These are phyloP conservation scores for Candida anutae DNA, from an alignment of 1,139 yeast genomes.

Conservation along the genomic window DNA sequence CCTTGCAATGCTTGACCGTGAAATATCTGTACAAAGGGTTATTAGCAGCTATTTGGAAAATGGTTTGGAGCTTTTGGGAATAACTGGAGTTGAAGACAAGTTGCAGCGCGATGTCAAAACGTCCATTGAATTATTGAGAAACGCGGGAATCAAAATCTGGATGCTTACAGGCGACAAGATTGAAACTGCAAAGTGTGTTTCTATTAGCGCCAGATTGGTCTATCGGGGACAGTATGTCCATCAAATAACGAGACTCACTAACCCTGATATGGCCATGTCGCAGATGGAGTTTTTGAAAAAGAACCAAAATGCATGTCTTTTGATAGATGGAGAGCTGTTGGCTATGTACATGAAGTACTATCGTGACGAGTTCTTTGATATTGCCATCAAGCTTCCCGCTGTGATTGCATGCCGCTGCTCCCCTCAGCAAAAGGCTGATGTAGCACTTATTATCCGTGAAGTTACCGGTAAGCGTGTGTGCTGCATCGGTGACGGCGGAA, in stretches of 20 bases:
- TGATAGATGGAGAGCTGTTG: slow-evolving; percentile 92
- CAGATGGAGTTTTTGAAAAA: slow-evolving; percentile 64
- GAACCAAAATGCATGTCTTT: slow-evolving; percentile 65
- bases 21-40: slow-evolving; percentile 59
- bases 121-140: slow-evolving; percentile 82
- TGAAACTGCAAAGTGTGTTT: slow-evolving; percentile 95
- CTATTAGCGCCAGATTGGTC: slow-evolving; percentile 86
- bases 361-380: slow-evolving; percentile 64
- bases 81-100: slow-evolving; percentile 97
- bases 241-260: slow-evolving; percentile 60
- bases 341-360: slow-evolving; percentile 57
- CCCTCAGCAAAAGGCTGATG: slow-evolving; percentile 98
- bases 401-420: slow-evolving; percentile 98
- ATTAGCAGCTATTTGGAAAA: slow-evolving; percentile 67
- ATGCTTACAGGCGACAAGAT: slow-evolving; percentile 99
- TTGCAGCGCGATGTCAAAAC: slow-evolving; percentile 86
- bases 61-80: slow-evolving; percentile 78
- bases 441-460: slow-evolving; percentile 70
- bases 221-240: slow-evolving; percentile 92
- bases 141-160: slow-evolving; percentile 97
- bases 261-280: slow-evolving; percentile 58
- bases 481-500: slow-evolving; percentile 99
- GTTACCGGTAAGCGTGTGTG: slow-evolving; percentile 86
- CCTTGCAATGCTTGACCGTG: slow-evolving; percentile 73
- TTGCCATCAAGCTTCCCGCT: slow-evolving; percentile 75